Conservation (phyloP, 2,329 filamentous ascomycete genomes). For the Aspergillus versicolor region DNA sequence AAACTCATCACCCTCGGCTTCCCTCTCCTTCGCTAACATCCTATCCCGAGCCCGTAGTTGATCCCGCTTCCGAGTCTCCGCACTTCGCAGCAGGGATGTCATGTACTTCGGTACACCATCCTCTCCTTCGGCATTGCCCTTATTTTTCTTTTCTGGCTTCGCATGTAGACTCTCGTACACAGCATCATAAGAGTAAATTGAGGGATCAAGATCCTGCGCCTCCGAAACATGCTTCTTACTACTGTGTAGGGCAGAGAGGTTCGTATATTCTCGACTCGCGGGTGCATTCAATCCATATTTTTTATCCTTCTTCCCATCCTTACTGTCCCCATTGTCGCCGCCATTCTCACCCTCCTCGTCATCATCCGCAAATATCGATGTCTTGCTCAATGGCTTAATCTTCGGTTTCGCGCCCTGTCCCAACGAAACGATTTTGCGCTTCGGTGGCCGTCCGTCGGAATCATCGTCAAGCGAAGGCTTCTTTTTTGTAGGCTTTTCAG, state of each 20-base stretch:
- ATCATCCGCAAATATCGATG: constrained; percentile 38
- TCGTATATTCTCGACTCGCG: constrained; percentile 37
- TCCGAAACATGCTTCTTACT: constrained; percentile 46
- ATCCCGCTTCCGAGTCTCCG: constrained; percentile 63
- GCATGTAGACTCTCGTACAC: constrained; percentile 50
- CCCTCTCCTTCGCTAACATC: constrained; percentile 59
- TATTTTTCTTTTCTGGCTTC: constrained; percentile 31
- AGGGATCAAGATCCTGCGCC: constrained; percentile 46
- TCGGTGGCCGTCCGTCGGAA: constrained; percentile 26
- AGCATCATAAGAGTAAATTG: constrained; percentile 51
- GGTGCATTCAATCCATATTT: constrained; percentile 24
- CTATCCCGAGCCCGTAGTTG: constrained; percentile 62
- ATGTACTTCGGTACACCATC: constrained; percentile 57
- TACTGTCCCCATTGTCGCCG: not conserved
- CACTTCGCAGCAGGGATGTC: constrained; percentile 57
- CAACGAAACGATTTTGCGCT: constrained; percentile 36
- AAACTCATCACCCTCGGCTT: constrained; percentile 66
- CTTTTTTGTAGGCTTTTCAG: constrained; percentile 13
- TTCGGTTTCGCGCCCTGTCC: constrained; percentile 23
- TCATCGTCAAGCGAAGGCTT: not conserved
- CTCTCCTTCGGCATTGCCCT: constrained; percentile 23
- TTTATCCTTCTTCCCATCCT: not conserved
- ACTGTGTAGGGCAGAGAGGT: constrained; percentile 47
- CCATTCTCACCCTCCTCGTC: constrained; percentile 31
- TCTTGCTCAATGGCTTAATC: constrained; percentile 35